These are phyloP conservation scores for Phylloporus arenicola DNA, from an alignment of 768 basidiomycete species.

Conservation along the genomic window DNA sequence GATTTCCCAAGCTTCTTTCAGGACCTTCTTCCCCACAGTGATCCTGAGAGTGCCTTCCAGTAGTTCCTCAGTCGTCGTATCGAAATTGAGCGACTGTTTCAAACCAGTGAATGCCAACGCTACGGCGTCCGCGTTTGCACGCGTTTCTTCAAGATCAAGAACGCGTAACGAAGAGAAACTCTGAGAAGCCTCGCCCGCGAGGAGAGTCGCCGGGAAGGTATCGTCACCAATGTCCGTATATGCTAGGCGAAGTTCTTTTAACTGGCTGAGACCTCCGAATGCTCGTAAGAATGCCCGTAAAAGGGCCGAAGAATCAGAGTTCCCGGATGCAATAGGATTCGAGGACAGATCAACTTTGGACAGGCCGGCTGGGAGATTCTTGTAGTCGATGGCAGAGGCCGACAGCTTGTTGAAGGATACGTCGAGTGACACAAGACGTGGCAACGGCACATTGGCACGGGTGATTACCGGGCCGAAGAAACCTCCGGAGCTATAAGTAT, in stretches of 20 bases:
- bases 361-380: conserved; percentile 47
- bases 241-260: conserved; percentile 56
- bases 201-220: conserved; percentile 40
- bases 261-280: conserved; percentile 40
- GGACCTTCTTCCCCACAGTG: conserved; percentile 61
- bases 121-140: conserved; percentile 44
- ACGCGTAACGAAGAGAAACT: conserved; percentile 49
- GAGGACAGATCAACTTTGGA: conserved; percentile 57
- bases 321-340: conserved; percentile 54
- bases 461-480: conserved; percentile 62
- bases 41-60: conserved; percentile 49
- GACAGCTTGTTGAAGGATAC: conserved; percentile 63
- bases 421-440: conserved; percentile 58
- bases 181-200: conserved; percentile 12
- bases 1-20: conserved; percentile 79
- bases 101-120: conserved; percentile 42
- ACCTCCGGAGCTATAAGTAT: conserved; percentile 37
- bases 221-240: conserved; percentile 57
- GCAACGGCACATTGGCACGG: conserved; percentile 60
- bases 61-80: conserved; percentile 50
- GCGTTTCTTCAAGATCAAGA: conserved; percentile 65
- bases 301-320: conserved; percentile 27
- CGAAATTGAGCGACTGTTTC: conserved; percentile 49
- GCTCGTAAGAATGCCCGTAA: conserved; percentile 45
- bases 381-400: conserved; percentile 49